Evolutionary conservation across 2,329 filamentous ascomycete species (phyloP).

Genomic region (Mycosphaerella arachidis): DNA sequence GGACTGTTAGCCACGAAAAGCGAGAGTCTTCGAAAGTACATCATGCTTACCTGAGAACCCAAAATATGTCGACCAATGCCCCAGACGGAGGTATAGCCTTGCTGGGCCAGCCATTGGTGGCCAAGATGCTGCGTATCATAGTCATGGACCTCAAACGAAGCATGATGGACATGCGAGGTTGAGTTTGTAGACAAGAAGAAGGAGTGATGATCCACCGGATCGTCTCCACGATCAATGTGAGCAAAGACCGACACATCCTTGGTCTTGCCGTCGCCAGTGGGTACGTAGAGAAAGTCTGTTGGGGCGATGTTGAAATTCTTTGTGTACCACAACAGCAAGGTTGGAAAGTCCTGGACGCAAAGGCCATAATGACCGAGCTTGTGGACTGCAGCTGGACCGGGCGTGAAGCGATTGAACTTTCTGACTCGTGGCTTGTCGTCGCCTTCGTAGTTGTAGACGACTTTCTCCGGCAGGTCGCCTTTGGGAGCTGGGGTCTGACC

Average conservation of each 20-base stretch:
- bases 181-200: slow-evolving; percentile 47
- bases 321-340: slow-evolving; percentile 37
- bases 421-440: slow-evolving; percentile 36
- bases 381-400: slow-evolving; percentile 47
- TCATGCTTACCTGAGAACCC: slow-evolving; percentile 5
- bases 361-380: slow-evolving; percentile 49
- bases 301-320: slow-evolving; percentile 45
- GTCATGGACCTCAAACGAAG: slow-evolving; percentile 65
- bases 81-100: slow-evolving; percentile 63
- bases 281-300: slow-evolving; percentile 37
- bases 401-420: slow-evolving; percentile 41
- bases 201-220: slow-evolving; percentile 52
- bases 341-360: slow-evolving; percentile 23
- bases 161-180: slow-evolving; percentile 58
- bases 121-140: slow-evolving; percentile 67
- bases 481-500: slow-evolving; percentile 31
- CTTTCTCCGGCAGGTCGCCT: slow-evolving; percentile 29
- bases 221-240: slow-evolving; percentile 51
- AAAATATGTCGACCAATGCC: slow-evolving; percentile 55
- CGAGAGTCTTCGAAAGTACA: background rate
- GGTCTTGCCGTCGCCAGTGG: slow-evolving; percentile 9
- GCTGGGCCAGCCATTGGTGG: slow-evolving; percentile 62
- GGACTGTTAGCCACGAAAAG: background rate
- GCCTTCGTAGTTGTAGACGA: slow-evolving; percentile 36
- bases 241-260: slow-evolving; percentile 39